phyloP scores from a whole-genome alignment of 179 eudicot species.

The Silene coronaria region DNA sequence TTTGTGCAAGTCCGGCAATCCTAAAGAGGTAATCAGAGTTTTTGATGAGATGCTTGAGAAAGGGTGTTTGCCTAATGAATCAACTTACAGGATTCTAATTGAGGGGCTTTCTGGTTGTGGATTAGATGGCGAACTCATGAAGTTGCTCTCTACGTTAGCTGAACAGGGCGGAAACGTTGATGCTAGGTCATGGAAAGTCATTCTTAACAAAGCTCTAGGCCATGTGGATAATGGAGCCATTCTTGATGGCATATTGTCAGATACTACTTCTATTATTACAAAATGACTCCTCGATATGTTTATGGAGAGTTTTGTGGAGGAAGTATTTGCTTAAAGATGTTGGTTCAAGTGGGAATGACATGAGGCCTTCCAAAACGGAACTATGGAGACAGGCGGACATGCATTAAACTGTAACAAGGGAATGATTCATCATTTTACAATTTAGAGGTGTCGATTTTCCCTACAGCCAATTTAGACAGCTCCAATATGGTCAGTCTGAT shows the following conservation, averaged over 20 bases:
- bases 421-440: no score
- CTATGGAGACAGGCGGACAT: no score
- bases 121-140: slow-evolving; percentile 32
- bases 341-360: neutral
- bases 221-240: slow-evolving; percentile 19
- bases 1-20: slow-evolving; percentile 66
- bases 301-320: no score
- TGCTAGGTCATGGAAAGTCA: slow-evolving; percentile 40
- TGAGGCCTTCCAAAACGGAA: no score
- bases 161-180: slow-evolving; percentile 37
- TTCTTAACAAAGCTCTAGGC: slow-evolving; percentile 35
- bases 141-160: slow-evolving; percentile 36
- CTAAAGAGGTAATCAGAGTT: slow-evolving; percentile 57
- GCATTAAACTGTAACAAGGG: no score
- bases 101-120: slow-evolving; percentile 46
- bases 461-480: no score
- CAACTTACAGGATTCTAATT: slow-evolving; percentile 56
- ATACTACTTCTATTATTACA: slow-evolving; percentile 14
- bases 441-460: no score
- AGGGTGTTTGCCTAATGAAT: slow-evolving; percentile 50
- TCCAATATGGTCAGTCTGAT: no score
- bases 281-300: neutral
- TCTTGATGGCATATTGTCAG: slow-evolving; percentile 28
- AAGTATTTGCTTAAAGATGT: neutral
- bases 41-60: slow-evolving; percentile 67